phyloP scores from a whole-genome alignment of 176 grass and related monocot species.

The Triticum dicoccoides region DNA sequence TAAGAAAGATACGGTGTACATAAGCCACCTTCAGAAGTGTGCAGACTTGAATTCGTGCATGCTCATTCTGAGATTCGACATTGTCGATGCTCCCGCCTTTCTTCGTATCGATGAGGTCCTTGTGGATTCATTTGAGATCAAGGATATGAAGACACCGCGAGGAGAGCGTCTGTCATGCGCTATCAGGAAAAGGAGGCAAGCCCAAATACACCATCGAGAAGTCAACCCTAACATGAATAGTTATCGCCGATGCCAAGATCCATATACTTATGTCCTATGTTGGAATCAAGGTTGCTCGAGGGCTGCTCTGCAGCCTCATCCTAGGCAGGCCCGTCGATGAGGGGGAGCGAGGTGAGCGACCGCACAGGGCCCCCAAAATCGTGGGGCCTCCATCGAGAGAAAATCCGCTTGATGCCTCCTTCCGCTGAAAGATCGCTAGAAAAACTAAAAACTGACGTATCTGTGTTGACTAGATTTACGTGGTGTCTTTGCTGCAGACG shows the following conservation, averaged over 20 bases:
- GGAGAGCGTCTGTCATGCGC: constrained; percentile 75
- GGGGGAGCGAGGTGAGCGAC: too few species aligned
- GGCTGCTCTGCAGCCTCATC: constrained; percentile 79
- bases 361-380: too few species aligned
- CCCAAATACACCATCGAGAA: constrained; percentile 88
- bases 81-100: too few species aligned
- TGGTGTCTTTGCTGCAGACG: too few species aligned
- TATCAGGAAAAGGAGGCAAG: constrained; percentile 82
- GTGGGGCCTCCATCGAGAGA: too few species aligned
- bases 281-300: constrained; percentile 75
- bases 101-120: too few species aligned
- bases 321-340: constrained; percentile 35
- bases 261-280: constrained; percentile 79
- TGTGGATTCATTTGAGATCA: constrained; percentile 80
- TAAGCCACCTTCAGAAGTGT: constrained; percentile 53
- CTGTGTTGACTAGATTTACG: too few species aligned
- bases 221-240: constrained; percentile 69
- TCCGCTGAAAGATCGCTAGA: too few species aligned
- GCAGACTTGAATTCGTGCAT: constrained; percentile 49
- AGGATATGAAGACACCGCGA: constrained; percentile 79
- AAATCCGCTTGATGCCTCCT: too few species aligned
- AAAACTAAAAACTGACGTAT: too few species aligned
- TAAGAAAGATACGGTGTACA: too few species aligned
- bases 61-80: background rate
- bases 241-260: constrained; percentile 77